Conservation (phyloP, 805 yeast species). For the Hanseniaspora mollemarum region DNA sequence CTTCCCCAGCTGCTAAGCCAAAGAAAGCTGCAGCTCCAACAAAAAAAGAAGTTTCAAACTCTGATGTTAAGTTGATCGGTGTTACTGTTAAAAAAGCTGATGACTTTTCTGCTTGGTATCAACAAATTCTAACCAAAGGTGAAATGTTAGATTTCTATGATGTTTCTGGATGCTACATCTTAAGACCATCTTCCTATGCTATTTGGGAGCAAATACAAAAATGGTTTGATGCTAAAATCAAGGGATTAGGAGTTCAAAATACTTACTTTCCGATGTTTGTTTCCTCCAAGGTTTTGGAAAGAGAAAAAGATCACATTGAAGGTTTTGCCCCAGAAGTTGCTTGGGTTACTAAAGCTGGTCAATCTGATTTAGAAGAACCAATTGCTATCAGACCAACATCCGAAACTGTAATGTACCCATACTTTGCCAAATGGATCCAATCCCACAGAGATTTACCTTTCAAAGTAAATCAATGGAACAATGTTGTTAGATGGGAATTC, state of each 20-base stretch:
- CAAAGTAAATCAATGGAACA: slow-evolving; percentile 97
- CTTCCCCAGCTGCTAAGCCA: slow-evolving; percentile 29
- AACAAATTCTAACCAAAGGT: slow-evolving; percentile 89
- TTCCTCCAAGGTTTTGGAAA: slow-evolving; percentile 80
- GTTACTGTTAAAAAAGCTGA: slow-evolving; percentile 85
- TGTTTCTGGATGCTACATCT: slow-evolving; percentile 95
- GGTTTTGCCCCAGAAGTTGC: slow-evolving; percentile 99
- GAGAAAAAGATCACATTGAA: slow-evolving; percentile 96
- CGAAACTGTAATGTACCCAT: slow-evolving; percentile 99
- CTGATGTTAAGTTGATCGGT: slow-evolving; percentile 86
- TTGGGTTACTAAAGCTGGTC: slow-evolving; percentile 97
- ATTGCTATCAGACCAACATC: slow-evolving; percentile 99
- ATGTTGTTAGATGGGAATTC: slow-evolving; percentile 99
- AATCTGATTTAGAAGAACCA: slow-evolving; percentile 90
- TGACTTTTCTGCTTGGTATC: slow-evolving; percentile 96
- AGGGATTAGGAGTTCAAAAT: slow-evolving; percentile 80
- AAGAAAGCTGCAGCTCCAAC: slow-evolving; percentile 26
- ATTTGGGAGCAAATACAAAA: slow-evolving; percentile 91
- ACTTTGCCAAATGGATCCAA: slow-evolving; percentile 97
- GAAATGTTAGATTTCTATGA: slow-evolving; percentile 98
- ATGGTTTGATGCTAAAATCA: slow-evolving; percentile 73
- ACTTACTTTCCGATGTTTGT: slow-evolving; percentile 99
- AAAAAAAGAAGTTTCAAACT: slow-evolving; percentile 42
- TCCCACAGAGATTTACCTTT: slow-evolving; percentile 96
- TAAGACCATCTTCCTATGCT: slow-evolving; percentile 89